These are phyloP conservation scores for Chlorella vulgaris DNA, from an alignment of 139 green algal genomes.

Conservation along the genomic window DNA sequence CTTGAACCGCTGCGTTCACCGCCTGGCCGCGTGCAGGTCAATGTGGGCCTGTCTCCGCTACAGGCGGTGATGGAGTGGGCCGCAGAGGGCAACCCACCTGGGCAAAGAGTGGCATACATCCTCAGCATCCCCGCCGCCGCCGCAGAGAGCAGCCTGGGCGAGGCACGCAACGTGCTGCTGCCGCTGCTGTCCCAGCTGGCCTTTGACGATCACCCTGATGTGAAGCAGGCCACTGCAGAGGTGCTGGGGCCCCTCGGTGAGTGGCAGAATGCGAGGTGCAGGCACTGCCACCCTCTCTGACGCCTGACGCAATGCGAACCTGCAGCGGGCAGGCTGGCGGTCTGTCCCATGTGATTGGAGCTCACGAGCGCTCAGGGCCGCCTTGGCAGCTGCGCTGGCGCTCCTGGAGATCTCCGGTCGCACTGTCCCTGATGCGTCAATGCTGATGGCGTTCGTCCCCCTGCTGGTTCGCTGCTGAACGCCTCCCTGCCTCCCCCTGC, in stretches of 20 bases:
- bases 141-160: not conserved
- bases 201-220: conserved; percentile 19
- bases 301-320: not conserved
- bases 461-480: not conserved
- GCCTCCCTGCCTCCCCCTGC: not conserved
- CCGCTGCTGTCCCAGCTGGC: conserved; percentile 36
- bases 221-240: conserved; percentile 23
- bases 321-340: not conserved
- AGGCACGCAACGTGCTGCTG: not conserved
- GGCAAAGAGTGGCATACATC: conserved; percentile 32
- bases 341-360: not conserved
- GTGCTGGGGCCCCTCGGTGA: conserved; percentile 38
- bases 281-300: not conserved
- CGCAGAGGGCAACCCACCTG: conserved; percentile 9
- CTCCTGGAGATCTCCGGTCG: too few species aligned
- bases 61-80: conserved; percentile 7
- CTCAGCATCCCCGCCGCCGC: conserved; percentile 32
- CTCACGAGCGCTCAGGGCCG: too few species aligned
- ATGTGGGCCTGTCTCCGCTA: conserved; percentile 4
- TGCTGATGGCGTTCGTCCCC: not conserved
- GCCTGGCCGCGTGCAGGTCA: too few species aligned
- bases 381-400: too few species aligned
- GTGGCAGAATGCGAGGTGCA: not conserved
- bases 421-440: too few species aligned
- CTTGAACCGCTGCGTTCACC: too few species aligned